Evolutionary conservation across 331 rosid genomes (phyloP).

Genomic region (Acacia pycnantha): DNA sequence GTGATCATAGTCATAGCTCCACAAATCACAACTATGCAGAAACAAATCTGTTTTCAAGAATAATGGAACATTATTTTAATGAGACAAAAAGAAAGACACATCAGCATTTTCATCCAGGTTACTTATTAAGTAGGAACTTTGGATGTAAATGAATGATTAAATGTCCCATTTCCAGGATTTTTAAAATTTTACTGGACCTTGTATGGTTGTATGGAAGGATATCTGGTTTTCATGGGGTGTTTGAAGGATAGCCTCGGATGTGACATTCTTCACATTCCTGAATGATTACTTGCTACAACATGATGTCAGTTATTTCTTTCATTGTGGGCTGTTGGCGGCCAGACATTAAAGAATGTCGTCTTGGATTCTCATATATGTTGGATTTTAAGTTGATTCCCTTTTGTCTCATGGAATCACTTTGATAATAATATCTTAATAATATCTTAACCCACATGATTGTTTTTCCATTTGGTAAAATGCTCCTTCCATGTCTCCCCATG

Average conservation of each 20-base stretch:
- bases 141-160: neutral
- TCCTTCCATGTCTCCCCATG: neutral
- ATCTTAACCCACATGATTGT: neutral
- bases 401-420: neutral
- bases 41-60: neutral
- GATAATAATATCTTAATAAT: neutral
- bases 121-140: neutral
- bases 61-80: neutral
- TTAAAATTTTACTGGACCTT: neutral
- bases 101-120: neutral
- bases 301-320: neutral
- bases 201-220: neutral
- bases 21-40: neutral
- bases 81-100: neutral
- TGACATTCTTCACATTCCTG: neutral
- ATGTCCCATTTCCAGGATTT: neutral
- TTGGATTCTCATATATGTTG: neutral
- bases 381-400: neutral
- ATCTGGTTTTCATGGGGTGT: neutral
- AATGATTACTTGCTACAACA: neutral
- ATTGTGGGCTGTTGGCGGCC: neutral
- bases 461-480: conserved; percentile 9
- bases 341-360: neutral
- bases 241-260: neutral
- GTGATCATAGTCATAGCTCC: neutral